These are phyloP conservation scores for Backusella tarrabulga DNA, from an alignment of 192 early-diverging fungal genomes.

Conservation along the genomic window DNA sequence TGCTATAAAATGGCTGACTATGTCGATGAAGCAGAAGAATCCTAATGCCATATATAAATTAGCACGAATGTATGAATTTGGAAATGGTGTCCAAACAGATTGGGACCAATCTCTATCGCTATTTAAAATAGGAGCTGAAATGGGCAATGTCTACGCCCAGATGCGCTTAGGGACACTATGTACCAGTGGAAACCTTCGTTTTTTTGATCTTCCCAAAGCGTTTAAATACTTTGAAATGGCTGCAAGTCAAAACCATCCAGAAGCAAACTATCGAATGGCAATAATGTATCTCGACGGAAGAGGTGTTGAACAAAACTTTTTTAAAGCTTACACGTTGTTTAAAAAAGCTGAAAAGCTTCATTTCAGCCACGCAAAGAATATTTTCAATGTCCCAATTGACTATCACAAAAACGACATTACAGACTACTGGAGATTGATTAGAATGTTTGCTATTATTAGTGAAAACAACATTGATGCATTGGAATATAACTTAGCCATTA, in stretches of 20 bases:
- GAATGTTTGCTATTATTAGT: not conserved
- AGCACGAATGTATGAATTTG: not conserved
- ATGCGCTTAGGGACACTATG: not conserved
- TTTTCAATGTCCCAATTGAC: not conserved
- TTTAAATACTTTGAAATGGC: conserved; percentile 22
- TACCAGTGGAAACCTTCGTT: too few relatives aligned
- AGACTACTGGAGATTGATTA: not conserved
- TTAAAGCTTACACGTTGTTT: not conserved
- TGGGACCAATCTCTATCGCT: not conserved
- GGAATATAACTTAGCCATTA: not conserved
- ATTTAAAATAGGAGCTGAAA: not conserved
- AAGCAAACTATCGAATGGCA: not conserved
- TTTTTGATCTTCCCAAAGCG: not conserved
- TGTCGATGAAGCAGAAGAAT: not conserved
- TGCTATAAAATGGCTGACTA: not conserved
- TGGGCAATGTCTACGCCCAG: not conserved
- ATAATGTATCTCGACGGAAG: not conserved
- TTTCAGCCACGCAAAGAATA: not conserved
- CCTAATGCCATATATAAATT: not conserved
- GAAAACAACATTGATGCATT: not conserved
- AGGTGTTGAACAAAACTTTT: conserved; percentile 19
- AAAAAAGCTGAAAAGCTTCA: not conserved
- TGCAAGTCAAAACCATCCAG: not conserved
- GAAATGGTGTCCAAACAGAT: not conserved
- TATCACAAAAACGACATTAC: not conserved